Conservation (phyloP, 2,329 filamentous ascomycete genomes). For the Ophiosphaerella herpotricha region DNA sequence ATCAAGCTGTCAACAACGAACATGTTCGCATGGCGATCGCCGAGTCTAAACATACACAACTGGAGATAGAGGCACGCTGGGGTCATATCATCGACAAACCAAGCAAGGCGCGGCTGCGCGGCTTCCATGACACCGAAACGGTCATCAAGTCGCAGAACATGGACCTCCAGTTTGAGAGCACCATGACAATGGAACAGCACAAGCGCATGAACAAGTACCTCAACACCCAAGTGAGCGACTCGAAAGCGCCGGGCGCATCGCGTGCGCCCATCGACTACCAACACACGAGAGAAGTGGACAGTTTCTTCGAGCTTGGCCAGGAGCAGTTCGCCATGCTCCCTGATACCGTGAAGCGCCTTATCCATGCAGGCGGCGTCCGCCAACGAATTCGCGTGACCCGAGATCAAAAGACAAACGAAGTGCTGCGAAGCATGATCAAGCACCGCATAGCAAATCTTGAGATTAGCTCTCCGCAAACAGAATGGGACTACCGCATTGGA, state of each 20-base stretch:
- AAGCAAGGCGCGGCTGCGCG: constrained; percentile 68
- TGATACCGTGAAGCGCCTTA: constrained; percentile 67
- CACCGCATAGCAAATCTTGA: constrained; percentile 86
- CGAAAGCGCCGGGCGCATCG: constrained; percentile 41
- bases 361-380: constrained; percentile 21
- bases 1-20: constrained; percentile 69
- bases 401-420: constrained; percentile 71
- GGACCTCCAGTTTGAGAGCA: constrained; percentile 71
- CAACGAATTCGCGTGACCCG: constrained; percentile 63
- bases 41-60: constrained; percentile 66
- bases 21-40: constrained; percentile 59
- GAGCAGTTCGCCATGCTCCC: constrained; percentile 50
- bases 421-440: constrained; percentile 88
- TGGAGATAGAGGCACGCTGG: constrained; percentile 94
- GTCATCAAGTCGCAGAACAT: constrained; percentile 28
- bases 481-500: constrained; percentile 90
- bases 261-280: constrained; percentile 75
- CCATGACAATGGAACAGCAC: constrained; percentile 93
- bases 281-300: constrained; percentile 81
- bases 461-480: constrained; percentile 74
- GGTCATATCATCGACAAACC: constrained; percentile 76
- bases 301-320: constrained; percentile 67
- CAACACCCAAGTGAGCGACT: constrained; percentile 68
- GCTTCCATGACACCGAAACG: constrained; percentile 67
- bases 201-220: constrained; percentile 81